These are phyloP conservation scores for Melanopsichium pennsylvanicum DNA, from an alignment of 1,284 basidiomycete genomes.

Conservation along the genomic window DNA sequence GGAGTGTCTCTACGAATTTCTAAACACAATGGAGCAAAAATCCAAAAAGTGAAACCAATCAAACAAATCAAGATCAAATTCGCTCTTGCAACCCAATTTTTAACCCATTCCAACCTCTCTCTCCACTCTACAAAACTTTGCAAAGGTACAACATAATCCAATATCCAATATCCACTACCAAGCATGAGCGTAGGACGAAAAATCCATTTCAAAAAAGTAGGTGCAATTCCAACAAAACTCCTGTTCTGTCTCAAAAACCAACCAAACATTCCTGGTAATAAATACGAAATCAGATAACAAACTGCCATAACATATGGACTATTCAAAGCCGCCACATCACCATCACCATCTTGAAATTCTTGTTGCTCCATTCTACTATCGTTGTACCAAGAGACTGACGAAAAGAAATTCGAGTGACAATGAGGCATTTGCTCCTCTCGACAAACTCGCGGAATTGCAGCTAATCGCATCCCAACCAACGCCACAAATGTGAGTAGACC, in stretches of 20 bases:
- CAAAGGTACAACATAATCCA: slow-evolving; percentile 45
- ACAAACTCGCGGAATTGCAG: slow-evolving; percentile 82
- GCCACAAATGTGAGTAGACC: slow-evolving; percentile 76
- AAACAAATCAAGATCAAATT: slow-evolving; percentile 35
- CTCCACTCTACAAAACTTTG: slow-evolving; percentile 20
- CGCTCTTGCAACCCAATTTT: slow-evolving; percentile 35
- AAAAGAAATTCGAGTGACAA: slow-evolving; percentile 75
- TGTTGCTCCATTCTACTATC: too few relatives aligned
- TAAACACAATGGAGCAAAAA: slow-evolving; percentile 58
- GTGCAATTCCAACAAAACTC: slow-evolving; percentile 51
- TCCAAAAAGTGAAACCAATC: slow-evolving; percentile 49
- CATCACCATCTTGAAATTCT: not conserved
- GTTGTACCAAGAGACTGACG: too few relatives aligned
- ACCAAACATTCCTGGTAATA: slow-evolving; percentile 30
- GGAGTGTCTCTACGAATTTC: slow-evolving; percentile 42
- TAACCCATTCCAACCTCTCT: slow-evolving; percentile 33
- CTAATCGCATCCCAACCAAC: slow-evolving; percentile 76
- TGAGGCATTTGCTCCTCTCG: slow-evolving; percentile 90
- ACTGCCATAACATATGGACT: slow-evolving; percentile 34
- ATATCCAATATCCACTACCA: slow-evolving; percentile 55
- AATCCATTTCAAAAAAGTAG: slow-evolving; percentile 46
- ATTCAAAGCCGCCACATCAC: slow-evolving; percentile 42
- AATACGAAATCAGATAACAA: slow-evolving; percentile 46
- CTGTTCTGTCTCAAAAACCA: slow-evolving; percentile 37
- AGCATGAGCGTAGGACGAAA: slow-evolving; percentile 55